These are phyloP conservation scores for Xylaria multiplex DNA, from an alignment of 2,329 filamentous ascomycete genomes.

Conservation along the genomic window DNA sequence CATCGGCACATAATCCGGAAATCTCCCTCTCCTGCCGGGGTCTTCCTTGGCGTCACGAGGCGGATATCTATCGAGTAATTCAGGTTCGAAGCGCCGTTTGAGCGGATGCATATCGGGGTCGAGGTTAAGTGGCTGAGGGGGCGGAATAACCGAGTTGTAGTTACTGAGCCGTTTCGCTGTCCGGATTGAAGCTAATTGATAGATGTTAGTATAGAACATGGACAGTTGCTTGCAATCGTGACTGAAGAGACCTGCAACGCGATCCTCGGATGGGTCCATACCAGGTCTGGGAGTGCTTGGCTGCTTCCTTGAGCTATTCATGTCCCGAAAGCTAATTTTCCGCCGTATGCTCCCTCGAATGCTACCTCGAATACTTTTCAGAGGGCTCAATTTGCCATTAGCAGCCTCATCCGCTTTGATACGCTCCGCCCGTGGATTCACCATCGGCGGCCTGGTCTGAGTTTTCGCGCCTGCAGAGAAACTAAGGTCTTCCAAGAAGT, in stretches of 20 bases:
- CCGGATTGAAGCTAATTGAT: slow-evolving; percentile 66
- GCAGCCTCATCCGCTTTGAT: slow-evolving; percentile 77
- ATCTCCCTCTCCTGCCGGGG: slow-evolving; percentile 79
- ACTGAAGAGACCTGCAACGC: slow-evolving; percentile 41
- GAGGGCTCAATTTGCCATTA: slow-evolving; percentile 64
- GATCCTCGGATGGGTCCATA: slow-evolving; percentile 58
- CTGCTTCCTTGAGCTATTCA: slow-evolving; percentile 93
- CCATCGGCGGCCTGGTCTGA: slow-evolving; percentile 74
- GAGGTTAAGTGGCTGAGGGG: slow-evolving; percentile 87
- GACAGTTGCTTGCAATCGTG: slow-evolving; percentile 41
- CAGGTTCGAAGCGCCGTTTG: slow-evolving; percentile 92
- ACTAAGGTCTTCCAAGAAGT: slow-evolving; percentile 90
- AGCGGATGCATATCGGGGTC: slow-evolving; percentile 96
- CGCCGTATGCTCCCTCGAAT: slow-evolving; percentile 88
- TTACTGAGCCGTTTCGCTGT: slow-evolving; percentile 92
- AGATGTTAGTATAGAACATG: slow-evolving; percentile 47
- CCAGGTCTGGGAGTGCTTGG: slow-evolving; percentile 78
- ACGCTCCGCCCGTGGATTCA: slow-evolving; percentile 82
- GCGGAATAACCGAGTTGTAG: slow-evolving; percentile 97
- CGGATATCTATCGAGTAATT: slow-evolving; percentile 94
- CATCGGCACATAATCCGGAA: slow-evolving; percentile 98
- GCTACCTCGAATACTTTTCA: slow-evolving; percentile 68
- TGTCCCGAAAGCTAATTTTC: slow-evolving; percentile 91
- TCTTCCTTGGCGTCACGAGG: slow-evolving; percentile 85
- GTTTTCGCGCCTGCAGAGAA: slow-evolving; percentile 86